Evolutionary conservation across 1,139 yeast genomes (phyloP).

Genomic region (Scheffersomyces insectosa): DNA sequence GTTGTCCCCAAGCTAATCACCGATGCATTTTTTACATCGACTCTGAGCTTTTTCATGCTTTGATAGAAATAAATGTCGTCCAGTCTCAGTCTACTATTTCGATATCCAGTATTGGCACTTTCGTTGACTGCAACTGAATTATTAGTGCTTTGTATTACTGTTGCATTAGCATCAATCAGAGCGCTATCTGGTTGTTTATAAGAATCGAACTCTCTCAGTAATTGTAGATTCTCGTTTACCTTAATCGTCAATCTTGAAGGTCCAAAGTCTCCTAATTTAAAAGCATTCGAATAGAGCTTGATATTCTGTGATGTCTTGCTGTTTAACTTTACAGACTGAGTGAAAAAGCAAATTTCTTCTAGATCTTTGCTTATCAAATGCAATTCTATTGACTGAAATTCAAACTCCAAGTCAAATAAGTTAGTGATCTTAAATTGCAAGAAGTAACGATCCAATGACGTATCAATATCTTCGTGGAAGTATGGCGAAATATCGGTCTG

Average conservation of each 20-base stretch:
- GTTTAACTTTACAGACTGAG: conserved; percentile 10
- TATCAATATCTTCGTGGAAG: conserved; percentile 23
- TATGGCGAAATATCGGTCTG: conserved; percentile 24
- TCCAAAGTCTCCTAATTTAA: conserved; percentile 26
- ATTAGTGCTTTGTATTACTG: conserved; percentile 10
- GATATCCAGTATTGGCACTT: not conserved
- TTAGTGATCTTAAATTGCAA: conserved; percentile 26
- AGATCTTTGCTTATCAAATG: conserved; percentile 15
- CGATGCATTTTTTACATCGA: conserved; percentile 19
- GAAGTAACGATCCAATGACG: conserved; percentile 20
- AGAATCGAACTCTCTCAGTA: conserved; percentile 8
- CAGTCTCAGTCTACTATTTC: not conserved
- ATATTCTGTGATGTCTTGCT: conserved; percentile 14
- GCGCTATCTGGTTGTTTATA: conserved; percentile 1
- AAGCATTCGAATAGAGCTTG: conserved; percentile 21
- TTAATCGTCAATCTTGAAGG: conserved; percentile 21
- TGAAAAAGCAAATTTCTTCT: conserved; percentile 9
- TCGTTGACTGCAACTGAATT: not conserved
- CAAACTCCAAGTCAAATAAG: conserved; percentile 26
- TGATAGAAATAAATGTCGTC: conserved; percentile 14
- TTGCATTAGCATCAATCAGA: conserved; percentile 10
- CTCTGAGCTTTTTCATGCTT: conserved; percentile 20
- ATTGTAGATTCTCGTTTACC: conserved; percentile 21
- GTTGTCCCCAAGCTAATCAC: conserved; percentile 23
- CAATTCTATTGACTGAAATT: conserved; percentile 21